A percentile compares a stretch with the other conserved stretches of the same genome.
Evolutionary conservation across 805 yeast species (phyloP).

Genomic region (Metschnikowia bowlesiae): DNA sequence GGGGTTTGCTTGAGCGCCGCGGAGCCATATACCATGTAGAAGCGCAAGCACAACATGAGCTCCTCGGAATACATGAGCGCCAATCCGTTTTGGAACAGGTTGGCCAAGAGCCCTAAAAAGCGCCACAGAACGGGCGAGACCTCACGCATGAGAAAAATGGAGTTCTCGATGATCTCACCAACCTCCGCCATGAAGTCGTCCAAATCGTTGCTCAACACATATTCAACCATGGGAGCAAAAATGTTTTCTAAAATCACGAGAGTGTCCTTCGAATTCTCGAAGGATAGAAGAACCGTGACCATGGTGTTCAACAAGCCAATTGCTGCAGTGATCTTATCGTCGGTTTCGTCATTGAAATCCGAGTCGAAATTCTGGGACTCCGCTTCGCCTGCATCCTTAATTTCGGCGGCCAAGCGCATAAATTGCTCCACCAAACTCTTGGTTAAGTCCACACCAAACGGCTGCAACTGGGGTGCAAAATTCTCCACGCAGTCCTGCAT

Average conservation of each 20-base stretch:
- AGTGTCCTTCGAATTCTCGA: conserved; percentile 73
- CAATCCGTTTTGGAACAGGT: conserved; percentile 36
- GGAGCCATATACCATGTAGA: conserved; percentile 55
- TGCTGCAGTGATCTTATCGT: conserved; percentile 79
- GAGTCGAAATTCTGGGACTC: conserved; percentile 26
- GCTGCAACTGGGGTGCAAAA: conserved; percentile 73
- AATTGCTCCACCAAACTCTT: conserved; percentile 25
- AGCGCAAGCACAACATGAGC: conserved; percentile 65
- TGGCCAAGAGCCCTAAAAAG: conserved; percentile 47
- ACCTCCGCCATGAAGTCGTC: conserved; percentile 74
- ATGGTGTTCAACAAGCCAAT: conserved; percentile 77
- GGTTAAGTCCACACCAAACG: conserved; percentile 27
- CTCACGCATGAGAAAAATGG: conserved; percentile 31
- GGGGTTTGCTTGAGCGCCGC: conserved; percentile 39
- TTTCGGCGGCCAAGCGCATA: conserved; percentile 28
- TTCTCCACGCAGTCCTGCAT: conserved; percentile 94
- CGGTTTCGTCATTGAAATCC: conserved; percentile 27
- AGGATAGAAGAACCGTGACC: conserved; percentile 72
- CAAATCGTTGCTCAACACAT: conserved; percentile 59
- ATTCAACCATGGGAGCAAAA: conserved; percentile 63
- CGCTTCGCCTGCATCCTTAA: conserved; percentile 49
- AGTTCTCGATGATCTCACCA: conserved; percentile 61
- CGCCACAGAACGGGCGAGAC: conserved; percentile 72
- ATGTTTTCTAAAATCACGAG: conserved; percentile 62
- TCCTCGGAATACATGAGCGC: conserved; percentile 74